Evolutionary conservation across 345 rosid genomes (phyloP).

Genomic region (Populus davidiana): DNA sequence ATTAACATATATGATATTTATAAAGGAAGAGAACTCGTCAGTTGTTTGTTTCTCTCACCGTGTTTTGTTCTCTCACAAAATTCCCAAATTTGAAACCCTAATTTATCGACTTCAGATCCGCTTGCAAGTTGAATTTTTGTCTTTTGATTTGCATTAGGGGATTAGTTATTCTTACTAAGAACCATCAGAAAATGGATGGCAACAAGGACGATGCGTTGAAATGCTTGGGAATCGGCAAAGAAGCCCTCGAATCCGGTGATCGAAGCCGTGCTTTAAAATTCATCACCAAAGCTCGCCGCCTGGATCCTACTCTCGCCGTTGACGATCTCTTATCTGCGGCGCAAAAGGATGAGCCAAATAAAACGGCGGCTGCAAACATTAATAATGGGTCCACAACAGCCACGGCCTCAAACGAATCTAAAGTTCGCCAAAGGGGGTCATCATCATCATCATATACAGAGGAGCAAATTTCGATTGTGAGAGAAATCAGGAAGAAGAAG

Average conservation of each 20-base stretch:
- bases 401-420: constrained; percentile 18
- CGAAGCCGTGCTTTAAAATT: constrained; percentile 75
- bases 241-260: constrained; percentile 71
- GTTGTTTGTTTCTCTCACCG: neutral
- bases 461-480: constrained; percentile 73
- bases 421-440: constrained; percentile 49
- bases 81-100: neutral
- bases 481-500: constrained; percentile 71
- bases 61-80: neutral
- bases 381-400: constrained; percentile 23
- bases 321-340: constrained; percentile 57
- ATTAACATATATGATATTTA: too few species aligned
- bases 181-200: constrained; percentile 58
- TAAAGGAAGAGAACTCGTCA: neutral
- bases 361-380: neutral
- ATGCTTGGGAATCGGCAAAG: constrained; percentile 74
- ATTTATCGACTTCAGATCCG: neutral
- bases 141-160: neutral
- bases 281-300: constrained; percentile 83
- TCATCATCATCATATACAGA: constrained; percentile 53
- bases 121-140: neutral
- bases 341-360: constrained; percentile 18
- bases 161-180: neutral
- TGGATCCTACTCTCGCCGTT: constrained; percentile 66
- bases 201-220: constrained; percentile 93